Evolutionary conservation across 2,329 filamentous ascomycete genomes (phyloP), one percentile per base, ranked within the genome.

Genomic region (Exophiala mesophila): DNA sequence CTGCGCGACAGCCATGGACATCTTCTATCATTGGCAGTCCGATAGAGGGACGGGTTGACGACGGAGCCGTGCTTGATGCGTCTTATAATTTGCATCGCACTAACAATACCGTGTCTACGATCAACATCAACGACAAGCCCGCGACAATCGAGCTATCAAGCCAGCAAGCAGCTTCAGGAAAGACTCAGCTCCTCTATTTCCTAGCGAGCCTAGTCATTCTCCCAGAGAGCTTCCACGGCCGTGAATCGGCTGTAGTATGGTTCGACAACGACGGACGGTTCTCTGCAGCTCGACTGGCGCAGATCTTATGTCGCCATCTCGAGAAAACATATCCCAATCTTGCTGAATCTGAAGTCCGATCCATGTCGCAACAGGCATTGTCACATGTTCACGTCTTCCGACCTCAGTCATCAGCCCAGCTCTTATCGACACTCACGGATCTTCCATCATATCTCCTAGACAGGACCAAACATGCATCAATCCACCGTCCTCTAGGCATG

Each of bases 141-240:
- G 65, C 71, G 0, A 63, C 74, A 4, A 52, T 82, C 37, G 77
- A 81, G 55, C 63, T 82, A 33, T 67, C 71, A 15, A 76, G 75
- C 37, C 60, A 65, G 24, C 63, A 63, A 9, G 63, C 76, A 3
- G 70, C 68, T 18, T 63, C 69, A 8, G 79, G 78, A 7, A 81
- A 80, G 59, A 76, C 78, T 1, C 71, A 76, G 24, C 57, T 83
- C 0, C 62, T 82, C 24, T 78, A 81, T 60, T 69, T 75, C 45
- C 59, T 82, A 29, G 67, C 68, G 19, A 68, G 72, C 2, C 55
- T 68, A 7, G 68, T 73, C 23, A 63, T 78, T 6, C 64, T 82
- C 1, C 76, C 77, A 1, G 39, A 52, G 8, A 45, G 52, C 4
- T 50, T 57, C 39, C 57, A 61, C 18, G 76, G 77, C 13, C 68